Evolutionary conservation across 2,329 filamentous ascomycete species (phyloP).

Genomic region (Microdochium paspali): DNA sequence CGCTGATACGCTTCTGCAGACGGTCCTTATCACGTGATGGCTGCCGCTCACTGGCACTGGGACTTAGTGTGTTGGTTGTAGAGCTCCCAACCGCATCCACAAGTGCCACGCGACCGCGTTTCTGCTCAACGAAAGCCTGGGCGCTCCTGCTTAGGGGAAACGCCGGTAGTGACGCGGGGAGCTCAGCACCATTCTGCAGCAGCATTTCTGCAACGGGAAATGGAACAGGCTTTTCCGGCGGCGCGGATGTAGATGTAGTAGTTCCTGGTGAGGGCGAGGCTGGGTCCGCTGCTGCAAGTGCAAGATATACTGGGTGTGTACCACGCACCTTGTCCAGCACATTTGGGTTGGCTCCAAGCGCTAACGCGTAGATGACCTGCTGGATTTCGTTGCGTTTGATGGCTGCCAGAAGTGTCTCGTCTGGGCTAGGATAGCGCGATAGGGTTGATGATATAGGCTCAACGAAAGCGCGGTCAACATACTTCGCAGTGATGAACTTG

Average conservation of each 20-base stretch:
- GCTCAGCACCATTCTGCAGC: constrained; percentile 86
- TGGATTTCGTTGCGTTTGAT: constrained; percentile 97
- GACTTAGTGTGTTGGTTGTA: constrained; percentile 37
- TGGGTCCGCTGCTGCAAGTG: constrained; percentile 85
- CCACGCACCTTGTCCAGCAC: constrained; percentile 74
- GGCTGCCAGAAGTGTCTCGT: constrained; percentile 82
- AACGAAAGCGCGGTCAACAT: constrained; percentile 75
- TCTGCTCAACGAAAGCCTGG: constrained; percentile 78
- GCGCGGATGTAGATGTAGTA: constrained; percentile 17
- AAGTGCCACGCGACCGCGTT: constrained; percentile 39
- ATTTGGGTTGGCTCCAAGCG: constrained; percentile 81
- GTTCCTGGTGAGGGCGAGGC: constrained; percentile 54
- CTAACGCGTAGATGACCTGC: constrained; percentile 82
- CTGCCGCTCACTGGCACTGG: constrained; percentile 30
- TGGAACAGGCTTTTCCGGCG: constrained; percentile 44
- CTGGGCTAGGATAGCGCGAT: constrained; percentile 67
- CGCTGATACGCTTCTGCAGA: constrained; percentile 71
- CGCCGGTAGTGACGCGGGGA: constrained; percentile 65
- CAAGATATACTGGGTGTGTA: constrained; percentile 83
- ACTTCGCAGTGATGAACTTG: constrained; percentile 93
- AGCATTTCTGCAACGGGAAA: constrained; percentile 89
- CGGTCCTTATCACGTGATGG: constrained; percentile 57
- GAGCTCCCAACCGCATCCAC: constrained; percentile 31
- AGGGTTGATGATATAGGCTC: constrained; percentile 67
- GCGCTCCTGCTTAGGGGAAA: constrained; percentile 78